Conservation (phyloP, 2,329 filamentous ascomycete genomes). For the Aspergillus oerlinghausenensis region DNA sequence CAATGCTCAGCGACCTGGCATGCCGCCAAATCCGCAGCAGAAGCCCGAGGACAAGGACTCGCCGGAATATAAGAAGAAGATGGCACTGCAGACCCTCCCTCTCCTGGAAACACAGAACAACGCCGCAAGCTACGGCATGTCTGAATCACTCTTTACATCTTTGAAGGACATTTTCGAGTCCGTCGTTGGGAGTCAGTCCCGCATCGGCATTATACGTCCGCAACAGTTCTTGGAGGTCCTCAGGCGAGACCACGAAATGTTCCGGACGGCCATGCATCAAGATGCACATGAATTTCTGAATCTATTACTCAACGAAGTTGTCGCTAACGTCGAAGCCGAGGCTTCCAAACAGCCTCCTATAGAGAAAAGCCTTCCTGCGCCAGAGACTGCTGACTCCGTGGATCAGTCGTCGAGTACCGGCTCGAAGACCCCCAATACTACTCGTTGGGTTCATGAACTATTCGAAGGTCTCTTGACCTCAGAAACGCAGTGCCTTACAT, state of each 20-base stretch:
- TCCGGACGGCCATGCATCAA: conserved; percentile 94
- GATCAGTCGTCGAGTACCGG: conserved; percentile 49
- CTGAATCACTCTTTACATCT: conserved; percentile 89
- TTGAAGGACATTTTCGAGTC: conserved; percentile 95
- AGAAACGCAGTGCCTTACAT: conserved; percentile 93
- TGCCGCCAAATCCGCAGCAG: conserved; percentile 51
- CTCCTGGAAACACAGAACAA: conserved; percentile 84
- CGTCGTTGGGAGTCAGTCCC: conserved; percentile 72
- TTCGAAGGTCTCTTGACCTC: conserved; percentile 94
- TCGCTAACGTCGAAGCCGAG: conserved; percentile 87
- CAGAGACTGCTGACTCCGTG: conserved; percentile 42
- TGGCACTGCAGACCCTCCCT: conserved; percentile 81
- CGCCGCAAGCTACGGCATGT: conserved; percentile 77
- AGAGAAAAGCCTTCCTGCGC: conserved; percentile 49
- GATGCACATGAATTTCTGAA: conserved; percentile 98
- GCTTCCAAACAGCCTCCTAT: conserved; percentile 43
- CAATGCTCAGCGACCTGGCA: conserved; percentile 39
- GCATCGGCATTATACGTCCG: conserved; percentile 86
- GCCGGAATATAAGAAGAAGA: conserved; percentile 96
- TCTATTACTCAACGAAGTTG: conserved; percentile 89
- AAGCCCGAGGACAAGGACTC: conserved; percentile 93
- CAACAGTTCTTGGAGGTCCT: conserved; percentile 91
- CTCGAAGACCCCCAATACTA: conserved; percentile 59
- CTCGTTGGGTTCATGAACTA: conserved; percentile 92
- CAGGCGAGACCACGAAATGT: conserved; percentile 93